Base-by-base conservation (phyloP, 768 basidiomycete genomes). In the Candolleomyces efflorescens region DNA sequence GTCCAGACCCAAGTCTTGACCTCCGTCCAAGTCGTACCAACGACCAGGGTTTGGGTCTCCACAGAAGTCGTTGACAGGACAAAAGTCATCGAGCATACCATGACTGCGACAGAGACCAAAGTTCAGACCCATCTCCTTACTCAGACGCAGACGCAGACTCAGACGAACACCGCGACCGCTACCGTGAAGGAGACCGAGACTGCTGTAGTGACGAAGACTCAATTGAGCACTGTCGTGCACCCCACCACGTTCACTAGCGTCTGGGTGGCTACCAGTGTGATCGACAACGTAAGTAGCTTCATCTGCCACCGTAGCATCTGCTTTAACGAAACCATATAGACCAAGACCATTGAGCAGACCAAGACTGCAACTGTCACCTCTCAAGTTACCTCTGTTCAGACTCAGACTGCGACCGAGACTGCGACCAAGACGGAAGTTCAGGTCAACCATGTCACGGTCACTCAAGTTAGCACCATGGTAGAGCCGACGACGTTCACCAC, bases 31-130 rank as follows among this genome's bases (percentile, higher is more conserved):
- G 70, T 81, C 36, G 73, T 83, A 44, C 85, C 85, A 48, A 87
- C 86, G 24, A 87, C 85, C 12, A 78, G 80, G 48, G 77, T 86
- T 49, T 88, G 80, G 79, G 78, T 85, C 39, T 87, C 85, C 15
- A 89, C 86, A 20, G 80, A 86, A 69, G 73, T 82, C 65, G 77
- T 83, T 62, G 83, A 86, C 75, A 72, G 74, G 54, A 84, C 82
- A 62, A 67, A 78, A 73, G 77, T 74, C 23, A 43, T 83, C 50
- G 82, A 86, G 61, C 75, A 83, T 65, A 85, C 84, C 47, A 65
- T 82, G 62, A 88, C 86, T 56, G 82, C 82, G 12, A 87, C 86
- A 37, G 78, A 84, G 71, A 85, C 82, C 4, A 70, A 69, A 71
- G 87, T 84, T 17, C 71, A 78, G 67, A 74, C 79, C 63, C 79